Evolutionary conservation across 2,329 filamentous ascomycete species (phyloP), one percentile per base, ranked within the genome.

Genomic region (Ophioceras dolichostomum): DNA sequence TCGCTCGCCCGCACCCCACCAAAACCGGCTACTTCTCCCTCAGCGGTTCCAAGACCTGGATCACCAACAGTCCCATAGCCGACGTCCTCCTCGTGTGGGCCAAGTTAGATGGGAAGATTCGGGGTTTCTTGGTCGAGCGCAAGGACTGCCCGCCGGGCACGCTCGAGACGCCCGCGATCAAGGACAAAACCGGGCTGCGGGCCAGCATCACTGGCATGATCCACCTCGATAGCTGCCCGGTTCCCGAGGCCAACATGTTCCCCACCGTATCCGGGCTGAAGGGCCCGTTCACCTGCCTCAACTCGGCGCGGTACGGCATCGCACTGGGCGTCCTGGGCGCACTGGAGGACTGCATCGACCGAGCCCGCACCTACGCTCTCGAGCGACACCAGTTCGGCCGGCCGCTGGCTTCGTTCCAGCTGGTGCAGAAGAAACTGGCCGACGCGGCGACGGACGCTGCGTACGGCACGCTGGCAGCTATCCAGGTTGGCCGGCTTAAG

Each of bases 201-300:
- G 91, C 91, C 10, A 94, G 85, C 10, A 83, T 95, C 45, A 98
- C 91, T 1, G 91, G 91, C 40, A 96, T 96, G 91, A 95, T 98
- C 47, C 87, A 94, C 49, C 72, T 98, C 53, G 89, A 95, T 45
- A 78, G 83, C 44, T 88, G 84, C 47, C 89, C 91, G 1, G 86
- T 98, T 1, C 79, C 87, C 0, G 77, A 80, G 47, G 83, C 76
- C 49, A 94, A 95, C 63, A 94, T 98, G 87, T 87, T 98, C 51
- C 88, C 88, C 1, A 74, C 83, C 2, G 73, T 94, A 5, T 84
- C 94, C 56, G 91, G 91, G 5, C 68, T 98, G 22, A 73, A 65
- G 42, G 91, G 91, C 0, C 91, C 91, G 3, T 98, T 98, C 55
- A 81, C 82, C 44, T 98, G 91, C 55, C 70, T 98, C 45, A 98